These are phyloP conservation scores for Verticillium tricorpus DNA, from an alignment of 2,329 filamentous ascomycete genomes.

Conservation along the genomic window DNA sequence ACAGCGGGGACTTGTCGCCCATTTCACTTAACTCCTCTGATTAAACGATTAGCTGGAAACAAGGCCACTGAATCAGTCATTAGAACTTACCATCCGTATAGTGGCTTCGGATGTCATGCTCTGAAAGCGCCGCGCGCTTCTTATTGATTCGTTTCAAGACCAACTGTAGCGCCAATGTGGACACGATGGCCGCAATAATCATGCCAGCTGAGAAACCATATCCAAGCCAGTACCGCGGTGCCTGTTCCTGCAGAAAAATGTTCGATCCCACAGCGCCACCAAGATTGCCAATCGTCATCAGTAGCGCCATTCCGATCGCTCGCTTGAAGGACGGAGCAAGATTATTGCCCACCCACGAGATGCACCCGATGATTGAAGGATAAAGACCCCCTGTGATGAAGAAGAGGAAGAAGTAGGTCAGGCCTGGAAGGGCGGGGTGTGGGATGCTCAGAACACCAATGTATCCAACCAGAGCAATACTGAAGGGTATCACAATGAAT, in stretches of 20 bases:
- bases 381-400: conserved; percentile 21
- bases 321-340: conserved; percentile 17
- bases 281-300: conserved; percentile 13
- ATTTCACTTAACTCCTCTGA: conserved; percentile 15
- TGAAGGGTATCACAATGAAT: conserved; percentile 31
- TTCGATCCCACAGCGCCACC: conserved; percentile 27
- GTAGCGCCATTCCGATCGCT: conserved; percentile 17
- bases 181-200: conserved; percentile 7
- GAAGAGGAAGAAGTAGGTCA: conserved; percentile 23
- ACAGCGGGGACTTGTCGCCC: conserved; percentile 18
- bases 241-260: conserved; percentile 28
- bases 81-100: too few species aligned
- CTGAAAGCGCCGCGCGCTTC: too few species aligned
- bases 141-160: too few species aligned
- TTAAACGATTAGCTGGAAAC: conserved; percentile 1
- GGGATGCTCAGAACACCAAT: neutral
- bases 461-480: neutral
- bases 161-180: conserved; percentile 1
- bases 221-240: conserved; percentile 28
- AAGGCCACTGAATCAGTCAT: too few species aligned
- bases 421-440: conserved; percentile 13
- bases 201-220: conserved; percentile 21
- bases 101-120: too few species aligned
- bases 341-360: conserved; percentile 19
- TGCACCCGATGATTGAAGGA: conserved; percentile 22